Conservation (phyloP, 139 green algal species). For the Coelastrella sp. region DNA sequence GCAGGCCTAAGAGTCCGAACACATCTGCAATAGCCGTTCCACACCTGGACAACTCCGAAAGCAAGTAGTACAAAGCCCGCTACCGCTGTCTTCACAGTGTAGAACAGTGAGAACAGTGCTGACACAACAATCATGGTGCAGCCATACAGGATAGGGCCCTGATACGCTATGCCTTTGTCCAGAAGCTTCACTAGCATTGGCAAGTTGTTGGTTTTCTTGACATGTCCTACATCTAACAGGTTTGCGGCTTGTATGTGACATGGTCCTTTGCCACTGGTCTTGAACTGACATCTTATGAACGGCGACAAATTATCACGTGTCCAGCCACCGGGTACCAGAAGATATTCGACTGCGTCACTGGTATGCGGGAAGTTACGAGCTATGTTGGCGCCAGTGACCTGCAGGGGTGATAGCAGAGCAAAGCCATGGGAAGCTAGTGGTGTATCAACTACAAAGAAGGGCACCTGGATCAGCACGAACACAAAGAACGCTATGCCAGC, state of each 20-base stretch:
- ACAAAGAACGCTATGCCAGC: slow-evolving; percentile 34
- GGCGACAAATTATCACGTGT: slow-evolving; percentile 9
- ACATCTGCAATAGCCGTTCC: no score
- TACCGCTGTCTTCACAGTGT: slow-evolving; percentile 38
- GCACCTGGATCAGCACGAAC: slow-evolving; percentile 37
- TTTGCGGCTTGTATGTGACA: background rate
- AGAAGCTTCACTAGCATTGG: slow-evolving; percentile 34
- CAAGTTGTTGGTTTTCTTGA: slow-evolving; percentile 19
- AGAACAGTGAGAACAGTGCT: slow-evolving; percentile 16
- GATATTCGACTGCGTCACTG: background rate
- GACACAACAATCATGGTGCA: slow-evolving; percentile 31
- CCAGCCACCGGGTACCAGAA: slow-evolving; percentile 41
- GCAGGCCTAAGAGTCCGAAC: background rate
- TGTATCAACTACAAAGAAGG: slow-evolving; percentile 16
- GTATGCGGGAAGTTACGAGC: background rate
- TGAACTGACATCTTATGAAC: slow-evolving; percentile 13
- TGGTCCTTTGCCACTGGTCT: slow-evolving; percentile 4
- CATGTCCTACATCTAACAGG: background rate
- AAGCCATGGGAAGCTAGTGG: background rate
- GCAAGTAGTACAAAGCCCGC: slow-evolving; percentile 33
- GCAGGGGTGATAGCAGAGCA: slow-evolving; percentile 28
- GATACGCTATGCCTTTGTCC: background rate
- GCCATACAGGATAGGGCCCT: slow-evolving; percentile 5
- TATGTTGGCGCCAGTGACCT: slow-evolving; percentile 35
- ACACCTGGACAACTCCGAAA: slow-evolving; percentile 16